Base-by-base conservation (phyloP, 2,329 filamentous ascomycete genomes). In the Nannizzia gypsea region DNA sequence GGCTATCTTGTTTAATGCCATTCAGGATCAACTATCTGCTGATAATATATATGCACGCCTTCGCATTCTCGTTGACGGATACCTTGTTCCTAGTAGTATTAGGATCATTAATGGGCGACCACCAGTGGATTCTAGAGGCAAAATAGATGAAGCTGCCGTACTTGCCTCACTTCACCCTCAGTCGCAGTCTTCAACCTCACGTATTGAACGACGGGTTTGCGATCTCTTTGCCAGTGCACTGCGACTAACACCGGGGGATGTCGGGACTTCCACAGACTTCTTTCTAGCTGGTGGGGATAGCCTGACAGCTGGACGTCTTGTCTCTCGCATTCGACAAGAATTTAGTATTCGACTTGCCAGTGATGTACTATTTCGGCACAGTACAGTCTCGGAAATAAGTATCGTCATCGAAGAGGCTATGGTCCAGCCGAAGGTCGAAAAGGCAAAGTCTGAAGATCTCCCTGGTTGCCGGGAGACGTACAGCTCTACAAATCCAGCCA, bases 271-370 rank as follows among this genome's bases (percentile, higher is more conserved):
- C 8, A 42, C 56, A 11, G 56, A 58, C 38, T 58, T 58, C 42
- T 58, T 58, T 17, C n/a, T 26, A 24, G 20, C 42, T 9, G 56
- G 56, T 20, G 56, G 56, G 24, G 56, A 58, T 42, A 58, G 56
- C 26, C 28, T 58, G n/a, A 58, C 24, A 11, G 56, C 56, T 28
- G 56, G 56, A 13, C 31, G 56, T 1, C 38, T 58, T 11, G 38
- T 42, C 6, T 58, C 56, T 20, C 34, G 22, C 5, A 13, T 58
- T 28, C 56, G 56, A 13, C 38, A 44, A 44, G 56, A 42, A 24
- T 58, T 58, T 1, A 20, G 44, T 11, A 44, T 58, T 44, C 31
- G 42, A 17, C 42, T 58, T 24, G 17, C 56, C 13, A 44, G 56
- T 9, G 42, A 44, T 17, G 34, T 42, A 13, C 17, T 58, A 1